phyloP scores from a whole-genome alignment of 2,329 filamentous ascomycete species.

The Aciculosporium take region DNA sequence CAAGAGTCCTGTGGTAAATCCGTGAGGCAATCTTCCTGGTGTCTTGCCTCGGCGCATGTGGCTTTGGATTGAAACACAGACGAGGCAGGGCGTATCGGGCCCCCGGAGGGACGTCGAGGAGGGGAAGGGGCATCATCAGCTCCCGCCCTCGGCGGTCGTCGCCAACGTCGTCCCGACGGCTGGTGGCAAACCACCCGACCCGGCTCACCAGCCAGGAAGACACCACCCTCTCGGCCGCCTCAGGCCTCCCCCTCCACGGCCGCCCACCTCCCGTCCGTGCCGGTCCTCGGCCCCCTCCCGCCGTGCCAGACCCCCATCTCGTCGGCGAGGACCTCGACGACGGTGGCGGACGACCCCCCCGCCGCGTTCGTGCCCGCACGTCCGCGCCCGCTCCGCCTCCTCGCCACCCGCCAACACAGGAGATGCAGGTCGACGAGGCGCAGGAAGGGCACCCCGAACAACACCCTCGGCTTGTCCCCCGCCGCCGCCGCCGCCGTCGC shows the following conservation, averaged over 20 bases:
- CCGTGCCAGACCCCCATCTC: constrained; percentile 32
- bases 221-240: too few relatives aligned
- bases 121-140: too few relatives aligned
- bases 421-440: constrained; percentile 42
- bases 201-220: too few relatives aligned
- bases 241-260: constrained; percentile 33
- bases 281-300: constrained; percentile 14
- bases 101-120: too few relatives aligned
- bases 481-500: background rate
- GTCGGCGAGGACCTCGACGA: constrained; percentile 38
- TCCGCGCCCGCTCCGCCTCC: constrained; percentile 6
- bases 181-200: too few relatives aligned
- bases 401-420: constrained; percentile 32
- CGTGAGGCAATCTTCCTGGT: too few relatives aligned
- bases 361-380: background rate
- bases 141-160: too few relatives aligned
- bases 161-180: too few relatives aligned
- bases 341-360: constrained; percentile 22
- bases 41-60: too few relatives aligned
- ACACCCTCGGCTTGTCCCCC: constrained; percentile 25
- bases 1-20: too few relatives aligned
- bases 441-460: constrained; percentile 39
- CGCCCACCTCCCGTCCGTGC: constrained; percentile 41
- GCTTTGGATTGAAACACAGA: too few relatives aligned
- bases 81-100: too few relatives aligned